A percentile compares a stretch with the other conserved stretches of the same genome.
Conservation (phyloP, 441 rosid genomes). For the Euphorbia celastroides region DNA sequence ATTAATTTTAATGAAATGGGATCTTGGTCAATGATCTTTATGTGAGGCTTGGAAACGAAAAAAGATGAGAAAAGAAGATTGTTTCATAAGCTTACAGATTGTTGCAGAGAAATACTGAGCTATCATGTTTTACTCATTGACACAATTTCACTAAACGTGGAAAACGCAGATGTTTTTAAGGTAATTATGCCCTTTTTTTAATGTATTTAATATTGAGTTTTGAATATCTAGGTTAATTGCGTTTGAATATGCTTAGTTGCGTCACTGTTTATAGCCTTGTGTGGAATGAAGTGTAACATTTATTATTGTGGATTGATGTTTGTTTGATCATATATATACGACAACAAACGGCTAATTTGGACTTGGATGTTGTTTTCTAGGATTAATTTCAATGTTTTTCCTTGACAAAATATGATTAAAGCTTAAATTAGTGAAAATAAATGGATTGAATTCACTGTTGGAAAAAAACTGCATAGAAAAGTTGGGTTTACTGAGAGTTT, state of each 20-base stretch:
- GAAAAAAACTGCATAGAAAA: too few relatives aligned
- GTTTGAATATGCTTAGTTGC: neutral
- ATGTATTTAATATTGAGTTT: too few relatives aligned
- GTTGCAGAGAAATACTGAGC: slow-evolving; percentile 8
- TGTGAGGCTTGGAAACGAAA: slow-evolving; percentile 22
- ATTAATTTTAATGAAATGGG: too few relatives aligned
- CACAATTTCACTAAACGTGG: neutral
- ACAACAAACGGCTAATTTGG: neutral
- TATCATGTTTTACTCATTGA: slow-evolving; percentile 1
- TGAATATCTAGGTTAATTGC: neutral
- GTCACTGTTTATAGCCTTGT: neutral
- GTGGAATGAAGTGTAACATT: neutral
- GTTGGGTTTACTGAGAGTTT: too few relatives aligned
- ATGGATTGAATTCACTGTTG: too few relatives aligned
- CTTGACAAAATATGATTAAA: too few relatives aligned
- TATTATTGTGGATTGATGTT: neutral
- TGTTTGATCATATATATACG: neutral
- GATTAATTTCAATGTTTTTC: too few relatives aligned
- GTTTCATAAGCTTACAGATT: neutral
- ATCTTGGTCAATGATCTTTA: slow-evolving; percentile 18
- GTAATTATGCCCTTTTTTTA: too few relatives aligned
- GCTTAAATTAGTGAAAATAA: too few relatives aligned
- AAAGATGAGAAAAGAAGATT: slow-evolving; percentile 20
- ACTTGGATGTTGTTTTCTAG: too few relatives aligned
- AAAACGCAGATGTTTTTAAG: neutral